Base-by-base conservation (phyloP, 2,329 filamentous ascomycete genomes). In the Aspergillus tamarii region DNA sequence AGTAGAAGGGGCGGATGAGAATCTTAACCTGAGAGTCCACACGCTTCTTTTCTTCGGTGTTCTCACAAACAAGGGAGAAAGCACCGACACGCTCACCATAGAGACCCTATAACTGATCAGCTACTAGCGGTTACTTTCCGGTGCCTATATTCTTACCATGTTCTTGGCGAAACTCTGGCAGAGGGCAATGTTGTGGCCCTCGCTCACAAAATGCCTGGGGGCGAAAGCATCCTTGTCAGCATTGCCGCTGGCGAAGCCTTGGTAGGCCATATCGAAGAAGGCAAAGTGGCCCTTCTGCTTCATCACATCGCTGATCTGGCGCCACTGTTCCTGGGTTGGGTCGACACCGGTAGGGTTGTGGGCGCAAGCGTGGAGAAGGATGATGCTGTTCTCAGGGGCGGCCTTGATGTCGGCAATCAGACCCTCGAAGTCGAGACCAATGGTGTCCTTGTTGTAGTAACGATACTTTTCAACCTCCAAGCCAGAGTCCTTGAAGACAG, bases 191-290 rank as follows among this genome's bases (percentile, higher is more conserved):
- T 93, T 88, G 84, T 97, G 93, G 74, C 94, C 94, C 83, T 97
- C 85, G 83, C 93, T 87, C 78, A 97, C 89, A 80, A 99, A 99
- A 86, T 97, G 86, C 71, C 95, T 89, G 70, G 98, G 87, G 66
- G 95, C 92, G 78, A 94, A 98, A 68, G 95, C 95, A 78, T 99
- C 94, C 81, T 89, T 89, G 85, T 96, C 88, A 69, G 92, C 95
- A 82, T 96, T 88, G 72, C 94, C 94, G 69, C 91, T 95, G 73
- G 94, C 94, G 77, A 99, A 98, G 73, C 94, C 94, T 84, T 99
- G 94, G 87, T 99, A 99, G 69, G 94, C 94, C 94, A 97, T 97
- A 82, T 98, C 94, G 84, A 98, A 99, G 88, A 99, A 97, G 74
- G 93, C 89, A 80, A 91, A 96, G 87, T 98, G 94, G 57, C 86